Evolutionary conservation across 1,139 yeast species (phyloP).

Genomic region (Candida sanyaensis): DNA sequence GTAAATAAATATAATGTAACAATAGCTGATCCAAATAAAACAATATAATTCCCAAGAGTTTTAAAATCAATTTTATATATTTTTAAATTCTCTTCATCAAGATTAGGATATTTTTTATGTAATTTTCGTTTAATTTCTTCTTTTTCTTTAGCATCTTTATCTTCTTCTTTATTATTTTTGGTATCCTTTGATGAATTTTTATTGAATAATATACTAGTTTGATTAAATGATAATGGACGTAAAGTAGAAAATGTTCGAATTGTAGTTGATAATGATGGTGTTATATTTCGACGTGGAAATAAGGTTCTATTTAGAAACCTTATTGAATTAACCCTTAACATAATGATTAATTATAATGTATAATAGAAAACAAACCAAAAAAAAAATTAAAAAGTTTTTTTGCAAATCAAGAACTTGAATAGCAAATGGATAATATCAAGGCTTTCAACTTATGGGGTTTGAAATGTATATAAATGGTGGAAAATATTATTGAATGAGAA

Average conservation of each 20-base stretch:
- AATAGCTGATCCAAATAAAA: slow-evolving; percentile 11
- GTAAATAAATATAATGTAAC: slow-evolving; percentile 15
- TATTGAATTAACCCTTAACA: slow-evolving; percentile 9
- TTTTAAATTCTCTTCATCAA: slow-evolving; percentile 34
- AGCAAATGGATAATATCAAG: too few relatives aligned
- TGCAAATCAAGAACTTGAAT: too few relatives aligned
- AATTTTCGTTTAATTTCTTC: slow-evolving; percentile 35
- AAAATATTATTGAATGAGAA: background rate
- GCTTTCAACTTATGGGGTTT: background rate
- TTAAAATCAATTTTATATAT: slow-evolving; percentile 30
- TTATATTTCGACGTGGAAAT: background rate
- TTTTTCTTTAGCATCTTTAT: slow-evolving; percentile 24
- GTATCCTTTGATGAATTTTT: slow-evolving; percentile 10
- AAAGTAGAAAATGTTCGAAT: background rate
- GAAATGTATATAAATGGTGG: background rate
- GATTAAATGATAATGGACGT: background rate
- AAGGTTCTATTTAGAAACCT: slow-evolving; percentile 8
- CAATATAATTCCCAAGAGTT: slow-evolving; percentile 14
- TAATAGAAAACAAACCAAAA: too few relatives aligned
- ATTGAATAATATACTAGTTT: slow-evolving; percentile 3
- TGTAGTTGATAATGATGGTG: background rate
- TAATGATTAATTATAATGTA: background rate
- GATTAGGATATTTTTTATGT: slow-evolving; percentile 33
- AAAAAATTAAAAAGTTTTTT: too few relatives aligned
- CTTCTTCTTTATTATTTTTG: slow-evolving; percentile 11